Percentiles rank a stretch among this genome's conserved stretches.
These are phyloP conservation scores for Diplosphaera chodatii DNA, from an alignment of 139 green algal species.

Conservation along the genomic window DNA sequence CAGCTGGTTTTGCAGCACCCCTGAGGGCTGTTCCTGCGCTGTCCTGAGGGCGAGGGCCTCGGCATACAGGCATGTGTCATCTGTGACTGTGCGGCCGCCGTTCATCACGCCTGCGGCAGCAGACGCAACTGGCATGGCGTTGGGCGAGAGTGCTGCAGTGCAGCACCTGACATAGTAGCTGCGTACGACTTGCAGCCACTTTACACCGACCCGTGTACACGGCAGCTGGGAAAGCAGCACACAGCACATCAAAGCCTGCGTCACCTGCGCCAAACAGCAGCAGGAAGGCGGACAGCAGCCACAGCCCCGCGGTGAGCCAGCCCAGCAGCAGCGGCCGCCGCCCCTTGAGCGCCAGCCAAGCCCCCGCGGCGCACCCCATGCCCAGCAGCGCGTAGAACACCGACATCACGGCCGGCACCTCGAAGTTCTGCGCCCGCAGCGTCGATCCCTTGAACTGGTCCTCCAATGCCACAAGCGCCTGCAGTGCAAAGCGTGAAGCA, in stretches of 20 bases:
- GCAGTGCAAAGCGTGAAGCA: not conserved
- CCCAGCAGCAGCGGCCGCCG: not conserved
- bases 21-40: not conserved
- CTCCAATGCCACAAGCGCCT: not conserved
- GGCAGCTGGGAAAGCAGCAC: too few species aligned
- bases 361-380: not conserved
- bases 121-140: too few species aligned
- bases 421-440: not conserved
- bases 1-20: not conserved
- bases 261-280: conserved; percentile 1
- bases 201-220: too few species aligned
- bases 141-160: too few species aligned
- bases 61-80: not conserved
- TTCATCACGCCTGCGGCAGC: not conserved
- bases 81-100: not conserved
- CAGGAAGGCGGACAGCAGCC: not conserved
- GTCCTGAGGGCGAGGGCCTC: not conserved
- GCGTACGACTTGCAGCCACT: too few species aligned
- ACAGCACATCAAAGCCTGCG: too few species aligned
- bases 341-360: not conserved
- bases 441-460: not conserved
- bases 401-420: not conserved
- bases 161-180: too few species aligned
- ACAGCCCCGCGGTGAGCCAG: not conserved
- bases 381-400: not conserved